Percentiles rank a stretch among this genome's conserved stretches.
phyloP scores from a whole-genome alignment of 768 basidiomycete species.

The Cystobasidium ongulense region DNA sequence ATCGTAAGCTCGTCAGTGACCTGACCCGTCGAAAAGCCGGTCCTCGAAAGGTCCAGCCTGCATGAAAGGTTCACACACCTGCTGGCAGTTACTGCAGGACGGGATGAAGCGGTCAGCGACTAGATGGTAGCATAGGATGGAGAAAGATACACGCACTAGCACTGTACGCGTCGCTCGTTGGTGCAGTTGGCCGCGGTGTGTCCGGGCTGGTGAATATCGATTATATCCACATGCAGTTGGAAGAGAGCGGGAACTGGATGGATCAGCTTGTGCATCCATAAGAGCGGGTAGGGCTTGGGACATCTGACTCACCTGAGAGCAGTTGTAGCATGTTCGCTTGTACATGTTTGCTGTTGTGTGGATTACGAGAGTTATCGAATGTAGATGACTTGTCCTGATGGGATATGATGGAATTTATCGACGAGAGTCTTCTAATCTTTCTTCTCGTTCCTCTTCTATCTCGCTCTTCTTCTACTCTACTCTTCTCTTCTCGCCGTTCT shows the following conservation, averaged over 20 bases:
- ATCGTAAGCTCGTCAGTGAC: background rate
- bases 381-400: background rate
- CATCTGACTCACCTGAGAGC: background rate
- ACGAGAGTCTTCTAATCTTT: background rate
- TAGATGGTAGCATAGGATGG: background rate
- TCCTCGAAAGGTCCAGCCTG: background rate
- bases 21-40: background rate
- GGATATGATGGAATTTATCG: background rate
- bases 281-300: background rate
- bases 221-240: background rate
- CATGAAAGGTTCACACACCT: background rate
- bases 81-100: constrained; percentile 3
- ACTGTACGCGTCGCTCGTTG: constrained; percentile 1
- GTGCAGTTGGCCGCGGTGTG: constrained; percentile 15
- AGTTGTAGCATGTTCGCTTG: constrained; percentile 30
- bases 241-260: background rate
- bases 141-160: background rate
- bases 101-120: background rate
- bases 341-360: background rate
- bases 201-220: background rate
- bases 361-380: background rate
- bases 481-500: background rate
- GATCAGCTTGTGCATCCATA: background rate
- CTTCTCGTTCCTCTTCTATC: constrained; percentile 1
- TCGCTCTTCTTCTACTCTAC: background rate